These are phyloP conservation scores for Pelargonium cotyledonis DNA, from an alignment of 441 rosid species.

Conservation along the genomic window DNA sequence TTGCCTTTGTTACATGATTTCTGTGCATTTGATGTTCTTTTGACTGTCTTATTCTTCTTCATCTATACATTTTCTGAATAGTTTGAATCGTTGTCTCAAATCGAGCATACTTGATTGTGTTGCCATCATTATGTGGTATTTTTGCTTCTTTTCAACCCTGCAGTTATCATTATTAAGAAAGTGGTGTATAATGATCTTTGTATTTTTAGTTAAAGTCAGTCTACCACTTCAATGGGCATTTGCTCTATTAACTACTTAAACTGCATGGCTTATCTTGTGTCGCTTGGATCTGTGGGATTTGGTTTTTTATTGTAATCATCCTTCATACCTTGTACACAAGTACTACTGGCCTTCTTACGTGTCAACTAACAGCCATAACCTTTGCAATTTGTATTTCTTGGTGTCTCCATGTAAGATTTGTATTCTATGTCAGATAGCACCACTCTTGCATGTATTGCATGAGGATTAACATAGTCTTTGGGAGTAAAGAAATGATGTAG, in stretches of 20 bases:
- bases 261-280: slow-evolving; percentile 4
- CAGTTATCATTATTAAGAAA: background rate
- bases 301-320: too few relatives aligned
- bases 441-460: background rate
- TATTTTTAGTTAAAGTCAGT: background rate
- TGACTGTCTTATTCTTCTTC: slow-evolving; percentile 1
- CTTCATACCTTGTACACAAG: background rate
- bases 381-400: slow-evolving; percentile 1
- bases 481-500: background rate
- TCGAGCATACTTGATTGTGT: background rate
- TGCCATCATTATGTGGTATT: background rate
- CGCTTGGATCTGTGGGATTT: too few relatives aligned
- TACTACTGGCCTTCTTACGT: background rate
- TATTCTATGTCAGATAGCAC: background rate
- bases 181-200: background rate
- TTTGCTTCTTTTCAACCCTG: background rate
- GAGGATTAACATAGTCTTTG: background rate
- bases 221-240: slow-evolving; percentile 2
- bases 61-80: background rate
- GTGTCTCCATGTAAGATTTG: background rate
- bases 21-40: slow-evolving; percentile 7
- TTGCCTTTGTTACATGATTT: slow-evolving; percentile 16
- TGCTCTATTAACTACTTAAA: background rate
- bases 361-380: background rate
- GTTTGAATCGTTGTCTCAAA: background rate